Evolutionary conservation across 1,284 basidiomycete species (phyloP), one percentile per base, ranked within the genome.

Genomic region (Somion occarium): DNA sequence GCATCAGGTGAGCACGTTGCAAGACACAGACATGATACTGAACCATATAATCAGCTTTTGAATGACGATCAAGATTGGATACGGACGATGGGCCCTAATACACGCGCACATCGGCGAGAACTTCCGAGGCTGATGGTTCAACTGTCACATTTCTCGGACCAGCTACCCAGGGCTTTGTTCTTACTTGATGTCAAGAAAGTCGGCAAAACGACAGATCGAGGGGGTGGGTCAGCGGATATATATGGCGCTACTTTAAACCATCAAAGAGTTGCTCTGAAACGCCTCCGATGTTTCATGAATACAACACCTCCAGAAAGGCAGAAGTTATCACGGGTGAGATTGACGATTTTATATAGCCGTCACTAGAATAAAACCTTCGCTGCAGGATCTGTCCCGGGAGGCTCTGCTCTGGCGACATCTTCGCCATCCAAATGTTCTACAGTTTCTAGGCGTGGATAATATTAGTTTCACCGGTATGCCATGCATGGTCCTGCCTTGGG

Each of bases 391-490:
- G 19, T 20, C 27, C 22, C 41, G 23, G 22, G 48, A 43, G 26
- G 24, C 41, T 15, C 25, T 49, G 2, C n/a, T 43, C 5, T 53
- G 51, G 51, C 30, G 26, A 39, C 5, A 48, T 11, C 48, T 53
- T 19, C 11, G 18, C 3, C 51, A 53, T 37, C 38, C 20, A 11
- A 24, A 53, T 24, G 26, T 53, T 23, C n/a, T 50, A 2, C 51
- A 48, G 9, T 53, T 53, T 19, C 27, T 43, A 15, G 51, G 51
- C 12, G 26, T 53, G 15, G 38, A 42, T 24, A 49, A 48, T 1
- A 4, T n/a, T 18, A 11, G 19, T 11, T 41, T 39, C 23, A 9
- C n/a, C 39, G 4, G 46, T 30, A 13, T 19, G 5, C 24, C 27
- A 12, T 48, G 30, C 23, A 26, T 52, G n/a, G 44, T 52, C 7